These are phyloP conservation scores for Geotrichum citri-aurantii DNA, from an alignment of 1,139 yeast species.

Conservation along the genomic window DNA sequence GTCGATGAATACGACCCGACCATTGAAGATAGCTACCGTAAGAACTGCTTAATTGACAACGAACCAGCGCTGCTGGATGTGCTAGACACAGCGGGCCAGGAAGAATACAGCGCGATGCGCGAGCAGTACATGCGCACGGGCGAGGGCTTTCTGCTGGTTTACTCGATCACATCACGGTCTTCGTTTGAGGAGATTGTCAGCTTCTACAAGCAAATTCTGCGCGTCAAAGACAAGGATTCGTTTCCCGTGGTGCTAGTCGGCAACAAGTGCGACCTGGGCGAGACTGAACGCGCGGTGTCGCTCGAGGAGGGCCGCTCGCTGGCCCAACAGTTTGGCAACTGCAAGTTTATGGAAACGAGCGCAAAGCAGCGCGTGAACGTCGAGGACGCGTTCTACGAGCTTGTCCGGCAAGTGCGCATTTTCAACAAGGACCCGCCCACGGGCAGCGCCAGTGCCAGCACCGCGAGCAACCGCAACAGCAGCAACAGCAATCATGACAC, in stretches of 20 bases:
- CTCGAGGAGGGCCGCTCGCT: slow-evolving; percentile 75
- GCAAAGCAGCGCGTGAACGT: slow-evolving; percentile 93
- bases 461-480: neutral
- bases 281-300: slow-evolving; percentile 59
- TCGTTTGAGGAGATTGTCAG: slow-evolving; percentile 74
- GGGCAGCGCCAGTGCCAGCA: neutral
- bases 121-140: slow-evolving; percentile 81
- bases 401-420: slow-evolving; percentile 59
- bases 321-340: slow-evolving; percentile 58
- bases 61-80: slow-evolving; percentile 79
- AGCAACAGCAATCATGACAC: neutral
- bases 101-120: slow-evolving; percentile 86
- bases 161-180: slow-evolving; percentile 72
- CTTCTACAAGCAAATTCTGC: slow-evolving; percentile 74
- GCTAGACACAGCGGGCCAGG: slow-evolving; percentile 89
- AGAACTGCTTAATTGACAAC: slow-evolving; percentile 58
- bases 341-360: slow-evolving; percentile 85
- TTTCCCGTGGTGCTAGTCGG: slow-evolving; percentile 39
- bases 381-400: slow-evolving; percentile 79
- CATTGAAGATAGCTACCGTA: slow-evolving; percentile 79
- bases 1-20: slow-evolving; percentile 89
- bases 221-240: slow-evolving; percentile 59
- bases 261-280: slow-evolving; percentile 53
- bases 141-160: slow-evolving; percentile 42
- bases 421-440: slow-evolving; percentile 31